Evolutionary conservation across 352 stramenopile genomes (phyloP).

Genomic region (Globisporangium parvum): DNA sequence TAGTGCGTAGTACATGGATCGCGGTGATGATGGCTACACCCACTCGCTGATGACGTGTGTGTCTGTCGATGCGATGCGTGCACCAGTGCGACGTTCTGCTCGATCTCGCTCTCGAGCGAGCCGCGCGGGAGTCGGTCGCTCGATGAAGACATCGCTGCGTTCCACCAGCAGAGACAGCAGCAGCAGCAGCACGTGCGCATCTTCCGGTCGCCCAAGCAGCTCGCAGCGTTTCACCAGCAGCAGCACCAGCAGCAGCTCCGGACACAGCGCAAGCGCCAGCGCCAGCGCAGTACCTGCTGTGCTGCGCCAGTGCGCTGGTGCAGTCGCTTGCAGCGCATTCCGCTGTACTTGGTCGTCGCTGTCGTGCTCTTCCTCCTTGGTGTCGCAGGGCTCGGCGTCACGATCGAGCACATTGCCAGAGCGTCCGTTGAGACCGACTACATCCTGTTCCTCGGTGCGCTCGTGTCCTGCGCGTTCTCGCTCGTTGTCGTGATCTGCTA

Average conservation of each 20-base stretch:
- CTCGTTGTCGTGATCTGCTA: constrained; percentile 73
- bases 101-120: constrained; percentile 55
- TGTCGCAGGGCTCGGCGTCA: constrained; percentile 29
- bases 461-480: constrained; percentile 69
- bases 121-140: constrained; percentile 29
- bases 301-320: no score
- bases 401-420: constrained; percentile 8
- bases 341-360: constrained; percentile 27
- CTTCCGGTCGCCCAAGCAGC: constrained; percentile 3
- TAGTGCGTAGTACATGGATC: constrained; percentile 20
- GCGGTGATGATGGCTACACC: neutral
- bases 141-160: constrained; percentile 24
- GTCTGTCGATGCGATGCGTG: neutral
- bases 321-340: constrained; percentile 5
- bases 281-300: neutral
- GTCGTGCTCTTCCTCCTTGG: constrained; percentile 32
- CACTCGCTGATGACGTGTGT: neutral
- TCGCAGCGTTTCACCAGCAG: constrained; percentile 8
- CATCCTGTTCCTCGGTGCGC: constrained; percentile 67
- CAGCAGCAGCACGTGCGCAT: neutral
- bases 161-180: constrained; percentile 5
- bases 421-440: constrained; percentile 35
- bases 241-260: constrained; percentile 18
- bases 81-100: constrained; percentile 46
- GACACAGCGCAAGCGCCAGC: neutral